Percentiles rank a stretch among this genome's conserved stretches.
Evolutionary conservation across 345 rosid genomes (phyloP).

Genomic region (Lumnitzera littorea): DNA sequence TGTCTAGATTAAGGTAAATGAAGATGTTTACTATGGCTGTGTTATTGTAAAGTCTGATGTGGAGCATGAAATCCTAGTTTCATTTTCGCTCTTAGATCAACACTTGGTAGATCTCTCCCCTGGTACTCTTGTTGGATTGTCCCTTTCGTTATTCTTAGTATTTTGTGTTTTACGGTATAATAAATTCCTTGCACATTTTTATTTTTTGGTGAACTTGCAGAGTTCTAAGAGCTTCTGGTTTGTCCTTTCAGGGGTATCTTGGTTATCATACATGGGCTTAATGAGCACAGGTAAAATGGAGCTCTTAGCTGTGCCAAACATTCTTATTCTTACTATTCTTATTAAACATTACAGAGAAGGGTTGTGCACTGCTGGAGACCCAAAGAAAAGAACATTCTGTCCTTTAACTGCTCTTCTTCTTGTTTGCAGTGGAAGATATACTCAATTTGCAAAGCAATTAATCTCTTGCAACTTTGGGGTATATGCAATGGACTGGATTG

Average conservation of each 20-base stretch:
- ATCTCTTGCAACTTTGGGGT: slow-evolving; percentile 65
- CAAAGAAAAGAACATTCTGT: too few relatives aligned
- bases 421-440: slow-evolving; percentile 73
- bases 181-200: not conserved
- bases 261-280: slow-evolving; percentile 83
- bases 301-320: not conserved
- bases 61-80: too few relatives aligned
- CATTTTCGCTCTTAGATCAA: too few relatives aligned
- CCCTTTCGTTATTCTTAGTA: too few relatives aligned
- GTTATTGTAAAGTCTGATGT: too few relatives aligned
- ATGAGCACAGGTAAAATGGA: slow-evolving; percentile 78
- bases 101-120: too few relatives aligned
- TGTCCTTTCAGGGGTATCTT: slow-evolving; percentile 63
- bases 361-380: too few relatives aligned
- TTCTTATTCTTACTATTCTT: not conserved
- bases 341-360: too few relatives aligned
- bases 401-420: not conserved
- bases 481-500: slow-evolving; percentile 97
- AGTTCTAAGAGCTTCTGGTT: not conserved
- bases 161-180: too few relatives aligned
- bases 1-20: too few relatives aligned
- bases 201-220: not conserved
- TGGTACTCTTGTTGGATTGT: too few relatives aligned
- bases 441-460: slow-evolving; percentile 80
- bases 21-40: too few relatives aligned